Conservation (phyloP, 495 filamentous ascomycete species). For the Penicillium longicatenatum region DNA sequence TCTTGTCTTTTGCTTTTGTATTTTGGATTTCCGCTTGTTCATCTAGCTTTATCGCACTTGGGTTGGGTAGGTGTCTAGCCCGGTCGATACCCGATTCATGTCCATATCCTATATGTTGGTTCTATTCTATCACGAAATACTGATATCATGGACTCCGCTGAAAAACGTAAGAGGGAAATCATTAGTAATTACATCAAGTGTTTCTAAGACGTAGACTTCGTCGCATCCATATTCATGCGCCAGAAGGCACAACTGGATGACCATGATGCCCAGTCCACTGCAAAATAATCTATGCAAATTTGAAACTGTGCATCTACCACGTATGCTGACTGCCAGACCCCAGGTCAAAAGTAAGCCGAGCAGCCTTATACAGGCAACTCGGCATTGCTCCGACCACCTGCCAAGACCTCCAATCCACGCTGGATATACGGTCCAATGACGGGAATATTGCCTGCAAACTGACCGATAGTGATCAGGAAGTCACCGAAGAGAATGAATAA, state of each 20-base stretch:
- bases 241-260: not conserved
- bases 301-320: not conserved
- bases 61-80: too few species aligned
- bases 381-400: constrained; percentile 66
- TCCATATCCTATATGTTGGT: not conserved
- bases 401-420: constrained; percentile 61
- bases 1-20: constrained; percentile 3
- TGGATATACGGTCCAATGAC: constrained; percentile 84
- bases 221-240: not conserved
- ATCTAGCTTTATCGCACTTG: not conserved
- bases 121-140: not conserved
- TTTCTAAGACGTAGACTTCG: not conserved
- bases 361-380: constrained; percentile 66
- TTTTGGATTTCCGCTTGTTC: not conserved
- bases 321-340: not conserved
- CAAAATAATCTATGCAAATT: not conserved
- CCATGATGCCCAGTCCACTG: not conserved
- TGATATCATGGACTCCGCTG: not conserved
- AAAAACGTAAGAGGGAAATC: not conserved
- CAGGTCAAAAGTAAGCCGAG: not conserved
- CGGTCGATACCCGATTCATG: too few species aligned
- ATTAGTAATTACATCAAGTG: not conserved
- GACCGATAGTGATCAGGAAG: constrained; percentile 87
- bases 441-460: constrained; percentile 82
- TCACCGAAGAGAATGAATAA: constrained; percentile 93